Conservation (phyloP, 495 filamentous ascomycete species). For the Aspergillus ostianus region DNA sequence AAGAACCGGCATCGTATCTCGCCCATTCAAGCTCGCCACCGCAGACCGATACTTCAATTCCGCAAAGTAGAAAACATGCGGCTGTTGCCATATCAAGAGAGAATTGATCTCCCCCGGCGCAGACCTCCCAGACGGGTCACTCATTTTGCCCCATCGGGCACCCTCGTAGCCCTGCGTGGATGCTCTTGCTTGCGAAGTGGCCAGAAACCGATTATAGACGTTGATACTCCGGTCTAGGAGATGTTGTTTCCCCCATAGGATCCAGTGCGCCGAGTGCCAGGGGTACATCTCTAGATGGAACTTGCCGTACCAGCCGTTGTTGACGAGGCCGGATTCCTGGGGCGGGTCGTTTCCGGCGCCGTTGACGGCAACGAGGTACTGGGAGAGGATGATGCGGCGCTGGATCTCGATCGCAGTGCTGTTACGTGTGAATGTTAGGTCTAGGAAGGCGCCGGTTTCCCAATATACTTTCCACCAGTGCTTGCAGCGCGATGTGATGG, state of each 20-base stretch:
- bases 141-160: constrained; percentile 59
- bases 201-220: constrained; percentile 48
- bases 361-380: constrained; percentile 19
- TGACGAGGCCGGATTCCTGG: constrained; percentile 19
- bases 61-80: constrained; percentile 21
- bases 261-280: constrained; percentile 54
- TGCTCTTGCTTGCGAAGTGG: constrained; percentile 45
- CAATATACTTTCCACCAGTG: constrained; percentile 11
- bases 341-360: constrained; percentile 18
- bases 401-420: too few species aligned
- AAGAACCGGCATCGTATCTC: constrained; percentile 1
- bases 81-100: constrained; percentile 23
- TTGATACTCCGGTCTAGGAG: constrained; percentile 43
- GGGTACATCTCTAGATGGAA: constrained; percentile 50
- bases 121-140: constrained; percentile 51
- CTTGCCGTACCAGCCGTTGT: constrained; percentile 25
- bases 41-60: constrained; percentile 13
- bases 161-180: constrained; percentile 49
- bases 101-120: constrained; percentile 43
- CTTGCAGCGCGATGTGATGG: background rate
- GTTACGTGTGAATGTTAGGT: constrained; percentile 10
- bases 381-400: constrained; percentile 18
- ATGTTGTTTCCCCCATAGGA: constrained; percentile 49
- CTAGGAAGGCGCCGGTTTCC: constrained; percentile 13
- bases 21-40: too few species aligned